Base-by-base conservation (phyloP, 1,139 yeast species). In the Taphrina confusa region DNA sequence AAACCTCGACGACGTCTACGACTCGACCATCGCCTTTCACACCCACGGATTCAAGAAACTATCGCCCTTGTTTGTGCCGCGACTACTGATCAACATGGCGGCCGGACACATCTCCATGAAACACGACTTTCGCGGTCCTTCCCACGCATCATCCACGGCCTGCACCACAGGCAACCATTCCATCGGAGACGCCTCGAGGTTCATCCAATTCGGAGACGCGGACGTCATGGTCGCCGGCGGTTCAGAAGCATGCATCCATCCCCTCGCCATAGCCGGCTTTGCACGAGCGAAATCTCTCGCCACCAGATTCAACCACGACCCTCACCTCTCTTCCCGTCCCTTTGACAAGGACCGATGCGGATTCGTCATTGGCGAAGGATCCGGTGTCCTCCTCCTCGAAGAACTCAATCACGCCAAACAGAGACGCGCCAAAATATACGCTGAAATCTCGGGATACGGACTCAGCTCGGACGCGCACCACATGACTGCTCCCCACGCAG, bases 121-220 rank as follows among this genome's bases (percentile, higher is more conserved):
- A 65, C 81, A 83, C 68, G 85, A 87, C 1, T 65, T 66, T 50
- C 59, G 59, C 8, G 99, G 98, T 0, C 96, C 96, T 1, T 82
- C 87, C 60, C 96, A 90, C 70, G 77, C 96, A 0, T 94, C 85
- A 0, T 82, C 96, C 0, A 90, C 97, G 0, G 98, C 98, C 0
- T 94, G 99, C 75, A 96, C 98, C 2, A 90, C 98, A 0, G 99
- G 99, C 0, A 81, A 87, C 30, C 95, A 92, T 69, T 82, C 97
- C 0, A 84, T 94, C 61, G 97, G 98, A 1, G 99, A 94, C 70
- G 97, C 96, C 0, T 82, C 78, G 66, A 82, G 91, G 66, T 85
- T 90, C 70, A 87, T 94, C 63, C 76, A 78, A 64, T 82, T 84
- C 63, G 95, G 89, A 1, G 86, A 86, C 74, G 89, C 94, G 6